phyloP scores from a whole-genome alignment of 106 monocot genomes.

The Narthecium ossifragum region DNA sequence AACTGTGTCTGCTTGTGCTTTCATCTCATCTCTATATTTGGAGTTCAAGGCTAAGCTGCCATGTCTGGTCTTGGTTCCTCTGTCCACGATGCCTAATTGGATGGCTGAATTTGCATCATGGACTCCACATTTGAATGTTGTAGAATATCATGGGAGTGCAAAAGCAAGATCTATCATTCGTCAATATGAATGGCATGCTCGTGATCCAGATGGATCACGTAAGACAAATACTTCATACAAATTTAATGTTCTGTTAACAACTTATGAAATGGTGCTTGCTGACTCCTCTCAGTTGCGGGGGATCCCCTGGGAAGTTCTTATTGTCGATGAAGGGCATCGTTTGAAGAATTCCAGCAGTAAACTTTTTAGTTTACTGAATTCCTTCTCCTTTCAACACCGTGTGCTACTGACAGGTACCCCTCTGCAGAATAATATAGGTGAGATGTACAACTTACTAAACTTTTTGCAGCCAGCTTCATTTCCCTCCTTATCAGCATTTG shows the following conservation, averaged over 20 bases:
- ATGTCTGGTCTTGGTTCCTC: conserved; percentile 81
- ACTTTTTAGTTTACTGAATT: conserved; percentile 81
- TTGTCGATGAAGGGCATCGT: conserved; percentile 95
- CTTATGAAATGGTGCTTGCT: conserved; percentile 91
- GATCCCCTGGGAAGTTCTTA: conserved; percentile 86
- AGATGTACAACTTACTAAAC: conserved; percentile 92
- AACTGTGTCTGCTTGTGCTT: conserved; percentile 90
- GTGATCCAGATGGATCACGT: conserved; percentile 16
- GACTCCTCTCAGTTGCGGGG: conserved; percentile 70
- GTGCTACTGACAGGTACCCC: conserved; percentile 95
- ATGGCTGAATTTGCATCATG: conserved; percentile 80
- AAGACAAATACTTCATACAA: conserved; percentile 43
- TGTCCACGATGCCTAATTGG: conserved; percentile 99
- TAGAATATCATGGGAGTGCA: conserved; percentile 93
- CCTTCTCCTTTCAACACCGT: conserved; percentile 87
- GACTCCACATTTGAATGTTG: conserved; percentile 93
- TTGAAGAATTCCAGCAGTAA: conserved; percentile 90
- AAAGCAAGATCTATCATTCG: conserved; percentile 80
- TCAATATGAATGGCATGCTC: conserved; percentile 89
- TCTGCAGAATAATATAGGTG: conserved; percentile 94
- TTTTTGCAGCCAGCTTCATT: conserved; percentile 93
- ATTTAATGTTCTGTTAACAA: conserved; percentile 87
- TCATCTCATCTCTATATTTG: conserved; percentile 72
- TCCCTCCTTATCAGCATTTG: conserved; percentile 82
- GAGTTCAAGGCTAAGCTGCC: conserved; percentile 81